A percentile compares a stretch with the other conserved stretches of the same genome.
Conservation (phyloP, 768 basidiomycete genomes). For the Serendipita indica region DNA sequence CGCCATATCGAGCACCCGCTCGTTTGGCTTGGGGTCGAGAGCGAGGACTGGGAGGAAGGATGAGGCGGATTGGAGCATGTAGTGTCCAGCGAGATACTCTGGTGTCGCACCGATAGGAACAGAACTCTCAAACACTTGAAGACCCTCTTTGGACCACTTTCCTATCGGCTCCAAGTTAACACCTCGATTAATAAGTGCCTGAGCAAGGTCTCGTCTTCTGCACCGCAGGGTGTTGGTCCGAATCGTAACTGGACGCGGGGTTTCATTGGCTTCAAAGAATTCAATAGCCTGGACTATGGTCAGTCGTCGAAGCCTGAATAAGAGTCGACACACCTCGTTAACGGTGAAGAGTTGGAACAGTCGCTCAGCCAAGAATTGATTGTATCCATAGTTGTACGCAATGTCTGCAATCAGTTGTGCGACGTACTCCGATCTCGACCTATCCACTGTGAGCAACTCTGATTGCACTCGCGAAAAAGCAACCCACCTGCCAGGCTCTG, state of each 20-base stretch:
- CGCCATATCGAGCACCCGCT: slow-evolving; percentile 95
- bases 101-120: slow-evolving; percentile 97
- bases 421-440: slow-evolving; percentile 79
- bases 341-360: slow-evolving; percentile 87
- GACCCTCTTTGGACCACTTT: slow-evolving; percentile 97
- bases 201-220: slow-evolving; percentile 84
- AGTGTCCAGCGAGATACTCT: slow-evolving; percentile 96
- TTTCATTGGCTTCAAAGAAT: slow-evolving; percentile 96
- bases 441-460: too few relatives aligned
- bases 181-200: slow-evolving; percentile 84
- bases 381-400: slow-evolving; percentile 94
- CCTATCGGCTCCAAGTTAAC: slow-evolving; percentile 97
- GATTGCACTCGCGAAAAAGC: too few relatives aligned
- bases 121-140: slow-evolving; percentile 94
- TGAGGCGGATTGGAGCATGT: slow-evolving; percentile 98
- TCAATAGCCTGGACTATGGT: slow-evolving; percentile 62
- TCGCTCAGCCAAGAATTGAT: slow-evolving; percentile 87
- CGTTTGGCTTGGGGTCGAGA: slow-evolving; percentile 79
- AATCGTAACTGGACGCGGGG: slow-evolving; percentile 91
- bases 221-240: slow-evolving; percentile 94
- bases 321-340: slow-evolving; percentile 48
- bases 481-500: slow-evolving; percentile 53
- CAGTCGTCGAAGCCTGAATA: background rate
- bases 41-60: slow-evolving; percentile 99
- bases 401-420: slow-evolving; percentile 82